Percentiles rank a stretch among this genome's conserved stretches.
phyloP scores from a whole-genome alignment of 1,284 basidiomycete genomes.

The Cryptococcus depauperatus region DNA sequence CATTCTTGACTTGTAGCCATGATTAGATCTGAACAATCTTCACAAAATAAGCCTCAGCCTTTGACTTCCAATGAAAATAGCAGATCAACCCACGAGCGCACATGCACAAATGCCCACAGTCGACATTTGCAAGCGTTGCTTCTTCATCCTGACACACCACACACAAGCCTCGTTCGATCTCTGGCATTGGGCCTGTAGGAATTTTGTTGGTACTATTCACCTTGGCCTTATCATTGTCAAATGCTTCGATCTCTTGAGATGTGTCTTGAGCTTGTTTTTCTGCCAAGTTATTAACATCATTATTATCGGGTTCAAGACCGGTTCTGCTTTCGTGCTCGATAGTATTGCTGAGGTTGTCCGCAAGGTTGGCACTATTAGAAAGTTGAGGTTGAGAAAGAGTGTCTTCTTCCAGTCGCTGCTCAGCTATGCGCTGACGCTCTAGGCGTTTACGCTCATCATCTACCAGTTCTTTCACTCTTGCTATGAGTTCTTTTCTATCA shows the following conservation, averaged over 20 bases:
- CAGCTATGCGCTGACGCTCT: slow-evolving; percentile 40
- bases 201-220: no score
- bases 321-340: no score
- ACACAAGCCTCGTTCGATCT: slow-evolving; percentile 65
- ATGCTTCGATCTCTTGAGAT: slow-evolving; percentile 12
- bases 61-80: background rate
- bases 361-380: background rate
- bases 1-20: slow-evolving; percentile 73
- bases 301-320: background rate
- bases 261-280: slow-evolving; percentile 13
- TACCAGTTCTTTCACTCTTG: slow-evolving; percentile 57
- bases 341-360: background rate
- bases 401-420: slow-evolving; percentile 38
- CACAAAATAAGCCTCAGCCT: background rate
- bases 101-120: slow-evolving; percentile 80
- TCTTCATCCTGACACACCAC: slow-evolving; percentile 86
- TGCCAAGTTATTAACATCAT: no score
- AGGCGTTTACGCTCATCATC: slow-evolving; percentile 55
- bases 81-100: slow-evolving; percentile 51
- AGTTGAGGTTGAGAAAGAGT: background rate
- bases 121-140: slow-evolving; percentile 81
- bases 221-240: no score
- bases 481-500: slow-evolving; percentile 65
- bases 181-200: slow-evolving; percentile 37
- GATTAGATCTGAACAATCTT: slow-evolving; percentile 68